These are phyloP conservation scores for Pythium periplocum DNA, from an alignment of 352 stramenopile genomes.

Conservation along the genomic window DNA sequence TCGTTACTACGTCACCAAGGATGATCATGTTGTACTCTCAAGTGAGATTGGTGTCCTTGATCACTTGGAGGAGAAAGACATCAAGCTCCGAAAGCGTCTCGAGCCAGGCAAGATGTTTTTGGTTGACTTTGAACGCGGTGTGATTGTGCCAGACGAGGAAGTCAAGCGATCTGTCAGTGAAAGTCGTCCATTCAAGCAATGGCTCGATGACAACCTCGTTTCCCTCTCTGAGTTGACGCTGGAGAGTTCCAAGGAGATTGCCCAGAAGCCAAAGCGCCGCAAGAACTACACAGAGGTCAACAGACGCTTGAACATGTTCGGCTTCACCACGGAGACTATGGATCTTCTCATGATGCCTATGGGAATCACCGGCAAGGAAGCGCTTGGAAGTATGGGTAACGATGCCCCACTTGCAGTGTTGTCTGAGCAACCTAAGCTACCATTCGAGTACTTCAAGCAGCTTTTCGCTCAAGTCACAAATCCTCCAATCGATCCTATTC, in stretches of 20 bases:
- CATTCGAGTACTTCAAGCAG: slow-evolving; percentile 99
- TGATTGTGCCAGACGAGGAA: slow-evolving; percentile 94
- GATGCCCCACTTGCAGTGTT: slow-evolving; percentile 93
- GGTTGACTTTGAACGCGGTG: slow-evolving; percentile 93
- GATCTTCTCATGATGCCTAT: slow-evolving; percentile 95
- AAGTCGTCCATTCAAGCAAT: slow-evolving; percentile 88
- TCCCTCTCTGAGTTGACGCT: slow-evolving; percentile 76
- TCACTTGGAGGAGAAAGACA: slow-evolving; percentile 86
- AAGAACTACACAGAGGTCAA: slow-evolving; percentile 68
- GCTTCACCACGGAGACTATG: slow-evolving; percentile 93
- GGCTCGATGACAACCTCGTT: slow-evolving; percentile 89
- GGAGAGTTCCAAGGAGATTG: slow-evolving; percentile 23
- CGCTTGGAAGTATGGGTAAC: slow-evolving; percentile 95
- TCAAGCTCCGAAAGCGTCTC: slow-evolving; percentile 92
- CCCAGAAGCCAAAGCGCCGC: slow-evolving; percentile 18
- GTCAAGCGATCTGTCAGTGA: slow-evolving; percentile 92
- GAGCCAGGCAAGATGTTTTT: slow-evolving; percentile 98
- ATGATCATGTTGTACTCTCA: slow-evolving; percentile 93
- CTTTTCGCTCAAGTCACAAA: slow-evolving; percentile 95
- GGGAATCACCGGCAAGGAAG: slow-evolving; percentile 91
- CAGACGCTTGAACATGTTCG: slow-evolving; percentile 93
- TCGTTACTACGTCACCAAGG: slow-evolving; percentile 96
- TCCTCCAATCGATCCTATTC: slow-evolving; percentile 96
- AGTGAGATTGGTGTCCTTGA: slow-evolving; percentile 95
- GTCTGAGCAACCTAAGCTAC: slow-evolving; percentile 89